A percentile compares a stretch with the other conserved stretches of the same genome.
phyloP scores from a whole-genome alignment of 805 yeast genomes.

The Naumovozyma dairenensis region DNA sequence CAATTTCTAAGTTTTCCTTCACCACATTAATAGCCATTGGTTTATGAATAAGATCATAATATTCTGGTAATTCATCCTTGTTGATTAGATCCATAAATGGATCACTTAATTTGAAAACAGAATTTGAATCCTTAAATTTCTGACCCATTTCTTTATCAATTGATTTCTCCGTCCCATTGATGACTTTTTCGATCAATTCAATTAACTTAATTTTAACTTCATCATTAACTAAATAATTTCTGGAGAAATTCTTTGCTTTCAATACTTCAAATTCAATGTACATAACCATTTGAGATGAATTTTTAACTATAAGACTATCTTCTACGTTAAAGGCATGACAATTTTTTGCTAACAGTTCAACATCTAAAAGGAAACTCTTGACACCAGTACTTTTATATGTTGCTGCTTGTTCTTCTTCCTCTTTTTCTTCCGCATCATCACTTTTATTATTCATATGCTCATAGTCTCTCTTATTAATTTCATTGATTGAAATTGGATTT shows the following conservation, averaged over 20 bases:
- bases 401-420: no score
- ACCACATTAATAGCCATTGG: slow-evolving; percentile 69
- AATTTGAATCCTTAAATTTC: slow-evolving; percentile 14
- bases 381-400: slow-evolving; percentile 8
- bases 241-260: slow-evolving; percentile 29
- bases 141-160: slow-evolving; percentile 12
- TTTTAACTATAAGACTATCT: slow-evolving; percentile 53
- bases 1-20: slow-evolving; percentile 39
- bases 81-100: slow-evolving; percentile 73
- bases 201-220: slow-evolving; percentile 17
- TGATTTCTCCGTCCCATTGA: slow-evolving; percentile 23
- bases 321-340: slow-evolving; percentile 67
- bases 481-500: slow-evolving; percentile 60
- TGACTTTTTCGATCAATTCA: slow-evolving; percentile 16
- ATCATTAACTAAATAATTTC: slow-evolving; percentile 23
- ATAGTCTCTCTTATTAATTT: slow-evolving; percentile 40
- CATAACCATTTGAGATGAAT: slow-evolving; percentile 47
- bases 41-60: slow-evolving; percentile 56
- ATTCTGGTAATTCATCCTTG: slow-evolving; percentile 66
- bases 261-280: slow-evolving; percentile 44
- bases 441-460: slow-evolving; percentile 16
- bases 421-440: no score
- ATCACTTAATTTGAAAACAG: slow-evolving; percentile 37
- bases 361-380: slow-evolving; percentile 45
- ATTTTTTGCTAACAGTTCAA: slow-evolving; percentile 57